phyloP scores from a whole-genome alignment of 495 filamentous ascomycete species.

The Penicillium chermesinum region DNA sequence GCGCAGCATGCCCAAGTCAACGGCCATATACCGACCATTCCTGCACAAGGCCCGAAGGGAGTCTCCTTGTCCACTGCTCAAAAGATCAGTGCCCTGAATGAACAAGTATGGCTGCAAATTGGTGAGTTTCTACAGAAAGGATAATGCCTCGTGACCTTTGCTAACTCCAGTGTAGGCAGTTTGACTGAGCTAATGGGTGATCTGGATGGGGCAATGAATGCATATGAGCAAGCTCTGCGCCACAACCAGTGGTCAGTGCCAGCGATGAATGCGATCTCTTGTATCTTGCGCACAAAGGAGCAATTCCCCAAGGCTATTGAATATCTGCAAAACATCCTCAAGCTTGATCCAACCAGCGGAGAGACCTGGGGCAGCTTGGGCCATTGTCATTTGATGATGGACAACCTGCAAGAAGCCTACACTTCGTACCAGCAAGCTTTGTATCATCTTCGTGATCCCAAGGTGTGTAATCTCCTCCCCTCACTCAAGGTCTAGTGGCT shows the following conservation, averaged over 20 bases:
- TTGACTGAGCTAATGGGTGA: conserved; percentile 86
- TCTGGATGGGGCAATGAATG: conserved; percentile 76
- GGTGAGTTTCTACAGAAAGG: conserved; percentile 46
- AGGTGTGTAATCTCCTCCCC: conserved; percentile 51
- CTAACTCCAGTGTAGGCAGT: conserved; percentile 50
- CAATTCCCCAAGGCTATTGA: conserved; percentile 93
- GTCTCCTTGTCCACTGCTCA: conserved; percentile 51
- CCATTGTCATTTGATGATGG: conserved; percentile 99
- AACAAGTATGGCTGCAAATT: conserved; percentile 89
- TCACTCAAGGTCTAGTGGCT: neutral
- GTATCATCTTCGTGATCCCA: conserved; percentile 89
- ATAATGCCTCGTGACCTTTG: neutral
- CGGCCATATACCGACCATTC: conserved; percentile 46
- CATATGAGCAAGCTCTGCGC: conserved; percentile 83
- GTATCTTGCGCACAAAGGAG: conserved; percentile 84
- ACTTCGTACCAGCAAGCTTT: conserved; percentile 95
- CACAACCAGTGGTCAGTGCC: conserved; percentile 86
- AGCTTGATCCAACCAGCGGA: conserved; percentile 81
- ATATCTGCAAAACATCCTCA: conserved; percentile 84
- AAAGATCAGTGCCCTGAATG: conserved; percentile 64
- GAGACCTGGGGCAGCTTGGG: conserved; percentile 96
- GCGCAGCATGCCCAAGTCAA: conserved; percentile 49
- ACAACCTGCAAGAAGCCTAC: conserved; percentile 95
- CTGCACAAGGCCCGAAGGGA: conserved; percentile 48
- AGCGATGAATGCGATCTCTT: conserved; percentile 91